phyloP scores from a whole-genome alignment of 202 grass and related monocot genomes.

The Brachypodium distachyon region DNA sequence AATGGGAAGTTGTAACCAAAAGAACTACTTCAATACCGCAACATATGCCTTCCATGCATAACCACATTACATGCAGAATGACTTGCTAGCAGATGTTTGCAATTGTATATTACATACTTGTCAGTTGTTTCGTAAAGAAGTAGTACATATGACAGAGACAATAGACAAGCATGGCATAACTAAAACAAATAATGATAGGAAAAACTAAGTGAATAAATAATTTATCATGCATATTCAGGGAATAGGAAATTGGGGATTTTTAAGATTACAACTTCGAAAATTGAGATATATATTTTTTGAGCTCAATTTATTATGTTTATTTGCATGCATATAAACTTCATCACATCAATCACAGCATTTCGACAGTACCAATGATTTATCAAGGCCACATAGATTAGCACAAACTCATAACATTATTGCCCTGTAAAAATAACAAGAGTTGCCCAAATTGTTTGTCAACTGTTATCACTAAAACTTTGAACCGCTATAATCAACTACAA shows the following conservation, averaged over 20 bases:
- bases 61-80: background rate
- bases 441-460: background rate
- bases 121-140: background rate
- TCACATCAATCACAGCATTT: slow-evolving; percentile 6
- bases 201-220: background rate
- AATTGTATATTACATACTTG: background rate
- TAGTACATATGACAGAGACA: background rate
- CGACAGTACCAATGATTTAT: background rate
- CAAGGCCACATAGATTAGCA: background rate
- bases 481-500: background rate
- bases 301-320: background rate
- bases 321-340: background rate
- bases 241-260: background rate
- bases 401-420: background rate
- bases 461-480: background rate
- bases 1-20: background rate
- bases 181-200: background rate
- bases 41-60: background rate
- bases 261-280: background rate
- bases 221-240: background rate
- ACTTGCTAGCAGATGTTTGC: background rate
- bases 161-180: background rate
- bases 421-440: background rate
- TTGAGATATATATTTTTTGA: background rate
- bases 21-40: background rate